A percentile compares a stretch with the other conserved stretches of the same genome.
These are phyloP conservation scores for Exophiala xenobiotica DNA, from an alignment of 2,329 filamentous ascomycete species.

Conservation along the genomic window DNA sequence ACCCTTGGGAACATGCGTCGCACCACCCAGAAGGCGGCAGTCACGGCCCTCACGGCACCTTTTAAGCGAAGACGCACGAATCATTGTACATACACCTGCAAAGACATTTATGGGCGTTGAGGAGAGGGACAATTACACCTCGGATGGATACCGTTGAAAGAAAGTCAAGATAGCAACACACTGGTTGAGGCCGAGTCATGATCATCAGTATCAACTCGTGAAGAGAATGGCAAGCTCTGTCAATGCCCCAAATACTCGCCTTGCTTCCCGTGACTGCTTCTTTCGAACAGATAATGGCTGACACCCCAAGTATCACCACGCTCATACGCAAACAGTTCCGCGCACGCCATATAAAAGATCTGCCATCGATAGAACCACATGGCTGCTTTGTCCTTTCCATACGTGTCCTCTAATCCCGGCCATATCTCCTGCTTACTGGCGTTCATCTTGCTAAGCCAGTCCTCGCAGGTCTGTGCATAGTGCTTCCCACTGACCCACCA, in stretches of 20 bases:
- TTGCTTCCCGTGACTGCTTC: constrained; percentile 36
- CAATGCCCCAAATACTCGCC: background rate
- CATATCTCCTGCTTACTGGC: constrained; percentile 60
- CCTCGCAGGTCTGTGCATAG: constrained; percentile 69
- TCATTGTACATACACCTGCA: constrained; percentile 12
- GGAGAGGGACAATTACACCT: too few relatives aligned
- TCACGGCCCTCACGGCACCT: background rate
- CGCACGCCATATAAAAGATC: constrained; percentile 70
- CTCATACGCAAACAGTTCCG: constrained; percentile 65
- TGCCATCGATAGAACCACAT: constrained; percentile 71
- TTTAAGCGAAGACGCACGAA: background rate
- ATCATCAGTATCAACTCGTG: too few relatives aligned
- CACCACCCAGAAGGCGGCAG: background rate
- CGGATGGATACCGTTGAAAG: too few relatives aligned
- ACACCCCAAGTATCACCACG: constrained; percentile 69
- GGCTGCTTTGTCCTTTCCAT: constrained; percentile 58
- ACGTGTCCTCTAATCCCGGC: constrained; percentile 64
- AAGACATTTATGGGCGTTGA: background rate
- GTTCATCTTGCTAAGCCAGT: constrained; percentile 35
- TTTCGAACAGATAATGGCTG: constrained; percentile 66
- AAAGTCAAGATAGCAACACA: too few relatives aligned
- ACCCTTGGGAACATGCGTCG: constrained; percentile 88
- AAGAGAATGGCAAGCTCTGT: too few relatives aligned
- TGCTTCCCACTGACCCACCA: constrained; percentile 71
- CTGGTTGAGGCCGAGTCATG: too few relatives aligned